Conservation (phyloP, 805 yeast genomes). For the Kazachstania africana region DNA sequence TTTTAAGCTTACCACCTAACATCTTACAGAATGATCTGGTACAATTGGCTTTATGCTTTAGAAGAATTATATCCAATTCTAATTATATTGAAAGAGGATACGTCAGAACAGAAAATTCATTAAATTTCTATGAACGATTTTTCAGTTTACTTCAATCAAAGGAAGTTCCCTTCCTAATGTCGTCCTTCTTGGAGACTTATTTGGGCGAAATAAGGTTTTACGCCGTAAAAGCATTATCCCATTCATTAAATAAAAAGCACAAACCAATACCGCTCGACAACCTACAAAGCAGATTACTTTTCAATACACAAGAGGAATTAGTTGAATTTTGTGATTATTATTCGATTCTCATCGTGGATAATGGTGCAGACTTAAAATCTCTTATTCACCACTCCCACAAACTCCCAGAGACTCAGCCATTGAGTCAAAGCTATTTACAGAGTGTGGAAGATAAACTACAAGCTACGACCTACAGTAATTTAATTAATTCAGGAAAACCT, state of each 20-base stretch:
- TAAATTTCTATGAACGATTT: conserved; percentile 51
- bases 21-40: conserved; percentile 45
- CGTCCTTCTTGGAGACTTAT: conserved; percentile 69
- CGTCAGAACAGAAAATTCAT: conserved; percentile 41
- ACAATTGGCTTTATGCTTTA: conserved; percentile 59
- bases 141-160: conserved; percentile 44
- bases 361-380: conserved; percentile 35
- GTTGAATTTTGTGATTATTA: conserved; percentile 50
- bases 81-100: conserved; percentile 44
- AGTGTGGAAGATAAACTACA: conserved; percentile 31
- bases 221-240: conserved; percentile 55
- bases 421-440: conserved; percentile 36
- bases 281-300: conserved; percentile 46
- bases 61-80: conserved; percentile 57
- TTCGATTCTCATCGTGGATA: conserved; percentile 36
- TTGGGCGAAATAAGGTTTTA: conserved; percentile 68
- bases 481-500: conserved; percentile 31
- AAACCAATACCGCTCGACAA: conserved; percentile 46
- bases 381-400: conserved; percentile 28
- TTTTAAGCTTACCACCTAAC: conserved; percentile 52
- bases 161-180: conserved; percentile 50
- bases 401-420: conserved; percentile 29
- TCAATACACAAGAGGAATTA: conserved; percentile 47
- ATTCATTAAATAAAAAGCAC: conserved; percentile 58
- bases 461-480: conserved; percentile 19